A percentile compares a stretch with the other conserved stretches of the same genome.
phyloP scores from a whole-genome alignment of 2,329 filamentous ascomycete species.

The Colletotrichum echinochloae region DNA sequence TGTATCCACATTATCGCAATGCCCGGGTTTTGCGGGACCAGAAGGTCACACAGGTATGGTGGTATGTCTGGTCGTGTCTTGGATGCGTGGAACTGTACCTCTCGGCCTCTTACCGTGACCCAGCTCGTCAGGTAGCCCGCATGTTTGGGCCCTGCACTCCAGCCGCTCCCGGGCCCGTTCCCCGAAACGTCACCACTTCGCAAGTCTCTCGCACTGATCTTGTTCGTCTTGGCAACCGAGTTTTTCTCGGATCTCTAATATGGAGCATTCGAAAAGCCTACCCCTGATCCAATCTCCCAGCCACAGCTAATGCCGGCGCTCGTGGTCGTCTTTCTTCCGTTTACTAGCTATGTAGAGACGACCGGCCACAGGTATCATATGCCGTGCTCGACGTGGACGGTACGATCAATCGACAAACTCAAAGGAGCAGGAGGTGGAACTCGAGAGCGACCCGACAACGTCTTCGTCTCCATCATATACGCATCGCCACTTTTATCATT shows the following conservation, averaged over 20 bases:
- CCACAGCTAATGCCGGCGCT: not conserved
- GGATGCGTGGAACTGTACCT: not conserved
- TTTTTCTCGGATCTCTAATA: not conserved
- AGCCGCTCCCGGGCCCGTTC: constrained; percentile 5
- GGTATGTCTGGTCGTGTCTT: not conserved
- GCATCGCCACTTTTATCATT: not conserved
- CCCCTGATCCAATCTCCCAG: constrained; percentile 1
- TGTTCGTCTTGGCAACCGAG: constrained; percentile 3
- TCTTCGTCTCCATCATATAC: not conserved
- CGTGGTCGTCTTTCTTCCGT: not conserved
- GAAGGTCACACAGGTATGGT: not conserved
- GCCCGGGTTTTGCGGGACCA: not conserved
- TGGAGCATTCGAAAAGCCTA: not conserved
- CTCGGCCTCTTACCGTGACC: not conserved
- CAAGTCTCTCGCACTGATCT: constrained; percentile 15
- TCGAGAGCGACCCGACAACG: not conserved
- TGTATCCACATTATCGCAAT: not conserved
- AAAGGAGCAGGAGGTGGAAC: not conserved
- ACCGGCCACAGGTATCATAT: not conserved
- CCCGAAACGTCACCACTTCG: constrained; percentile 2
- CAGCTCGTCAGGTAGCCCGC: not conserved
- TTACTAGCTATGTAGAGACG: too few relatives aligned
- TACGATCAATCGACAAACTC: not conserved
- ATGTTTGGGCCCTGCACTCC: constrained; percentile 2
- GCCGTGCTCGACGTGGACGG: not conserved